Evolutionary conservation across 805 yeast species (phyloP).

Genomic region (Cyberlindnera saturnus): DNA sequence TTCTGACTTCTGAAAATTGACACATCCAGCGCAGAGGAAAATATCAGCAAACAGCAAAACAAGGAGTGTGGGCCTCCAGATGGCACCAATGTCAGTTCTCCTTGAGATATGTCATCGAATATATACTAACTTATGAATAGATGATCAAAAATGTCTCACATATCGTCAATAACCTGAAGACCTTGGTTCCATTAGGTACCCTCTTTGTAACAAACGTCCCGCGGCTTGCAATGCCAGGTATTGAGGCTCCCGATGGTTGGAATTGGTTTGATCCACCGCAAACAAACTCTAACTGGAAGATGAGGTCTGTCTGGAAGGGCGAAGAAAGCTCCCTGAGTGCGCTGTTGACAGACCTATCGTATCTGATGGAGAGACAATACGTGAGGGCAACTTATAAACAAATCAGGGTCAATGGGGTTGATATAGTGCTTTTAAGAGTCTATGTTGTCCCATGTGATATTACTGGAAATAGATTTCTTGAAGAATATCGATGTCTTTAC

Average conservation of each 20-base stretch:
- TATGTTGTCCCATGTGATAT: slow-evolving; percentile 44
- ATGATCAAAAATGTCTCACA: not conserved
- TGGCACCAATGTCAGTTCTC: too few relatives aligned
- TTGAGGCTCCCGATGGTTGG: slow-evolving; percentile 42
- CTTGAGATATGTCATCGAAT: too few relatives aligned
- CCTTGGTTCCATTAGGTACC: slow-evolving; percentile 43
- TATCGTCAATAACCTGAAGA: slow-evolving; percentile 14
- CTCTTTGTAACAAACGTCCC: slow-evolving; percentile 41
- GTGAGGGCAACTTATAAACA: slow-evolving; percentile 39
- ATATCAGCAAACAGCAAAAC: too few relatives aligned
- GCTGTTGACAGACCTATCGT: slow-evolving; percentile 33
- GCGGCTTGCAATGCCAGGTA: slow-evolving; percentile 29
- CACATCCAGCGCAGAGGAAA: not conserved
- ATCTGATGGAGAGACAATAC: slow-evolving; percentile 32
- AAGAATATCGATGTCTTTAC: slow-evolving; percentile 28
- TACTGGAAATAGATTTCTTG: slow-evolving; percentile 26
- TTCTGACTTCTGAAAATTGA: not conserved
- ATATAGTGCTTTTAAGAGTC: slow-evolving; percentile 33
- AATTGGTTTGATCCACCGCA: slow-evolving; percentile 48
- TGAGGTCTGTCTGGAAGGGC: slow-evolving; percentile 6
- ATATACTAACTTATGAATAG: not conserved
- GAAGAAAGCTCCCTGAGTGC: slow-evolving; percentile 15
- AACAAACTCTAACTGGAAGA: slow-evolving; percentile 11
- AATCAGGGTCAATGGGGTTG: slow-evolving; percentile 5
- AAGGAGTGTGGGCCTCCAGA: too few relatives aligned